phyloP scores from a whole-genome alignment of 78 protist genomes.

The Dictyostelium capitatum region DNA sequence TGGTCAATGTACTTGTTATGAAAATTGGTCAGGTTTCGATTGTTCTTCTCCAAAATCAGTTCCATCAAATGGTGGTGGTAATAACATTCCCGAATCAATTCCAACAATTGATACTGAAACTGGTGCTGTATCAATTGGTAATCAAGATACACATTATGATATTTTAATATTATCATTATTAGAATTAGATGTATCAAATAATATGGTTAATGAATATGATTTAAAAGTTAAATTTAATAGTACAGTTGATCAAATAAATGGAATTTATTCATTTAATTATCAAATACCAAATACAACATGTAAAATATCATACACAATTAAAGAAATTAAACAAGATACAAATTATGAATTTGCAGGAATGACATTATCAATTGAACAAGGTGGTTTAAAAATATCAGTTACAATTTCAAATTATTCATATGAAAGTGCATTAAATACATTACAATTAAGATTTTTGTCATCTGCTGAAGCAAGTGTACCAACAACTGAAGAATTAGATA shows the following conservation, averaged over 20 bases:
- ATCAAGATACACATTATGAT: neutral
- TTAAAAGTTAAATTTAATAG: too few species aligned
- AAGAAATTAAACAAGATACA: neutral
- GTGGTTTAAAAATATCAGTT: neutral
- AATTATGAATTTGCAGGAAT: neutral
- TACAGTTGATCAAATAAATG: too few species aligned
- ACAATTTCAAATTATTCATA: neutral
- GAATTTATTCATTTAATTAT: too few species aligned
- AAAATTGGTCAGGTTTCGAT: neutral
- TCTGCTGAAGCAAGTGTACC: neutral
- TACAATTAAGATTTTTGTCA: neutral
- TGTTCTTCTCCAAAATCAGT: neutral
- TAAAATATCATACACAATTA: neutral
- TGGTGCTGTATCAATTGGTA: neutral
- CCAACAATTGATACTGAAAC: neutral
- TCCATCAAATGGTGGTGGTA: neutral
- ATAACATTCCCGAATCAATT: neutral
- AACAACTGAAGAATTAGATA: neutral
- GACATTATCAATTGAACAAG: neutral
- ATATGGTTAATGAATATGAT: neutral
- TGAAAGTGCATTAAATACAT: neutral
- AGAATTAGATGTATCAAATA: neutral
- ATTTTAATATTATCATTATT: neutral
- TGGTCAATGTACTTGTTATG: neutral
- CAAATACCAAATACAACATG: neutral